Conservation (phyloP, 768 basidiomycete genomes). For the Russula sp. region DNA sequence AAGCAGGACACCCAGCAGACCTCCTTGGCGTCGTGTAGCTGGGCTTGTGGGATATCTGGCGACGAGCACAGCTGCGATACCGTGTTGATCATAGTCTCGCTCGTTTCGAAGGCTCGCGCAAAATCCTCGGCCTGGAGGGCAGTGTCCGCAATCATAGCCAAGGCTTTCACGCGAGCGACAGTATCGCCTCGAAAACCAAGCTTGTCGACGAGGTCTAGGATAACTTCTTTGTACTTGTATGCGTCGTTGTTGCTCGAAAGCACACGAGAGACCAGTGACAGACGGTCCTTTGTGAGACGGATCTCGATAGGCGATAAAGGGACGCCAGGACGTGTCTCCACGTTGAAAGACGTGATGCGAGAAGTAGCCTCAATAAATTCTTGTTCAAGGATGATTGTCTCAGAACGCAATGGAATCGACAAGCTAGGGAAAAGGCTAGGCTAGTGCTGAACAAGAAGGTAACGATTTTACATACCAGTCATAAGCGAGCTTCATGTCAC, state of each 20-base stretch:
- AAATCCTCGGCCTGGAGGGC: constrained; percentile 84
- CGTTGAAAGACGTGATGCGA: constrained; percentile 86
- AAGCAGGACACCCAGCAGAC: constrained; percentile 90
- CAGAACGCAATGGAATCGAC: constrained; percentile 61
- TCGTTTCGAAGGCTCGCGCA: constrained; percentile 60
- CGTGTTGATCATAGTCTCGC: constrained; percentile 61
- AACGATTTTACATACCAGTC: constrained; percentile 62
- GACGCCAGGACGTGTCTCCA: constrained; percentile 66
- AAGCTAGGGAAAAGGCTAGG: constrained; percentile 44
- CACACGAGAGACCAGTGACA: constrained; percentile 81
- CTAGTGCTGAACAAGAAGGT: background rate
- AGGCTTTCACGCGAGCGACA: constrained; percentile 72
- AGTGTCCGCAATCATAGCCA: constrained; percentile 88
- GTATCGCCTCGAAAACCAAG: constrained; percentile 71
- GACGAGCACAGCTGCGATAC: constrained; percentile 45
- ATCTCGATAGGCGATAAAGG: constrained; percentile 90
- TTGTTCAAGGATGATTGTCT: constrained; percentile 59
- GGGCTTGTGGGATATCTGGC: constrained; percentile 31
- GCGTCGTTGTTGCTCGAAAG: constrained; percentile 81
- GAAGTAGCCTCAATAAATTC: constrained; percentile 98
- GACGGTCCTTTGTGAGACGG: constrained; percentile 81
- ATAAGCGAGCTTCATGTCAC: constrained; percentile 96
- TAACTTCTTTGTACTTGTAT: constrained; percentile 87
- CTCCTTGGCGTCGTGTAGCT: constrained; percentile 57
- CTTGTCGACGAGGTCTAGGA: constrained; percentile 85